Base-by-base conservation (phyloP, 495 filamentous ascomycete species). In the Lophium mytilinum region DNA sequence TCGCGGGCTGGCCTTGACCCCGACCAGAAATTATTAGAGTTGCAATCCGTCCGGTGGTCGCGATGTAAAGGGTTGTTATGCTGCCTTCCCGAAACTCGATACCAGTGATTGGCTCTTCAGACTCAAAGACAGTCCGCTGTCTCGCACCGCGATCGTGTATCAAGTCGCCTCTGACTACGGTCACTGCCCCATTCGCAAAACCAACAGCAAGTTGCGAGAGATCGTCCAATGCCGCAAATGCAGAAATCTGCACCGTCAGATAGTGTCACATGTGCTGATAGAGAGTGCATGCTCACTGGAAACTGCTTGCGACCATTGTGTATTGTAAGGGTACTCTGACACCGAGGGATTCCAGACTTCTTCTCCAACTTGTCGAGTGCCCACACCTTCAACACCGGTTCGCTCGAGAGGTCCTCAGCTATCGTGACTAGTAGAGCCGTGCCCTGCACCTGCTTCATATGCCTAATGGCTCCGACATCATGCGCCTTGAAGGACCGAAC, bases 61-160 rank as follows among this genome's bases (percentile, higher is more conserved):
- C 84, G 50, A 97, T 86, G 68, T 94, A 98, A 0, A 98, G 79
- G 0, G 88, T 89, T 1, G 84, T 91, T 50, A 79, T 65, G 50
- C 72, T 81, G 9, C 83, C 83, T 53, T 84, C 80, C 33, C 81
- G 77, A 58, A 94, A 82, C 53, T 89, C 86, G 18, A 96, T 84
- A 4, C 90, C 93, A 0, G 93, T 98, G 37, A 98, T 85, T 0
- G 93, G 93, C 63, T 98, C 93, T 62, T 97, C 90, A 2, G 91
- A 95, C 65, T 96, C 93, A 72, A 95, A 94, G 30, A 98, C 90
- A 30, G 92, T 92, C 19, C 94, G 82, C 69, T 98, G 93, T 68
- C 90, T 91, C 37, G 93, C 88, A n/a, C 93, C 93, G 57, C 90
- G 82, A 69, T 97, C 94, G 69, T 97, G 88, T 56, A 98, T 90